Base-by-base conservation (phyloP, 495 filamentous ascomycete species). In the Tuber melanosporum region DNA sequence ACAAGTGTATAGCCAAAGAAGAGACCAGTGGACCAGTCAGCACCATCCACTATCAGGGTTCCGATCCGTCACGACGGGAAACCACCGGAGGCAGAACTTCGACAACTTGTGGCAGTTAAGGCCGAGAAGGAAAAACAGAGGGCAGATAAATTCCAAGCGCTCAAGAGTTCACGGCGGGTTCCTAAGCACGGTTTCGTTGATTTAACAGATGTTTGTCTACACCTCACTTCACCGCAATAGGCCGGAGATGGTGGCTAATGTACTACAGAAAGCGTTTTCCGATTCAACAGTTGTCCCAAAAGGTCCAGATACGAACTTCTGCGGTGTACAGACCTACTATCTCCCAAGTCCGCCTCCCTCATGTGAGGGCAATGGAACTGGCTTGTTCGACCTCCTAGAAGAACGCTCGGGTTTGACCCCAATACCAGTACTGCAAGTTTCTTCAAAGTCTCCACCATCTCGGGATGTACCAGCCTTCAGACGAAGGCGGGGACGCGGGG, bases 341-440 rank as follows among this genome's bases (percentile, higher is more conserved):
- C 85, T 94, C 78, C 92, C 94, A 81, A 97, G 94, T 39, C 94
- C 94, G 20, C 94, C 94, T 74, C 91, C 93, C 46, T 93, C 92
- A 76, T 89, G 91, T 73, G 90, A 83, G 73, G 62, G 84, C 78
- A 15, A 84, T 84, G 84, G 84, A 84, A 52, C 82, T 82, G 57
- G 57, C 26, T 66, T 66, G 57, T 66, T 66, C 26, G 57, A 66
- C n/a, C 57, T 66, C 32, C 57, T 12, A 32, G 57, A 66, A 32
- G 57, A 66, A 7, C 78, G 86, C 83, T 80, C 85, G 84, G 82
- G 82, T 77, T 47, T 76, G 81, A 57, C 76, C 71, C 46, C 78
- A 78, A 32, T 83, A 70, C 81, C 82, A 20, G 75, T 83, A 41
- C 76, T 78, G 69, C 81, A 78, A 74, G 73, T 72, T 74, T 84